These are phyloP conservation scores for Globisporangium abappressorium DNA, from an alignment of 352 stramenopile species.

Conservation along the genomic window DNA sequence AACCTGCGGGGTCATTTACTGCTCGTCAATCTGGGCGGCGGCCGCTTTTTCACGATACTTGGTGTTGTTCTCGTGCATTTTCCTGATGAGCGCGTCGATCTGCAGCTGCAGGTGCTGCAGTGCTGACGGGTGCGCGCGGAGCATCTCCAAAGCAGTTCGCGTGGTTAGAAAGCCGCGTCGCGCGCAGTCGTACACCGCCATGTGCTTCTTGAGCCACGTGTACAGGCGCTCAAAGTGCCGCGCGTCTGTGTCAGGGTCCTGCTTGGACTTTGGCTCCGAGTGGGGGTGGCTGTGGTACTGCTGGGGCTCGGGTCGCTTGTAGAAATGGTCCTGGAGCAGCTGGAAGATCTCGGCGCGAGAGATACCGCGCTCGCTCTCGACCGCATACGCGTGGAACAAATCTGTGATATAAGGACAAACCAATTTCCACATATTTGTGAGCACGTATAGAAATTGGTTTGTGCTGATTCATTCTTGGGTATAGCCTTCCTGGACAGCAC, in stretches of 20 bases:
- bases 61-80: constrained; percentile 43
- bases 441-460: not conserved
- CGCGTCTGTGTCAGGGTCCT: constrained; percentile 24
- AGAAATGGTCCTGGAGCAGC: constrained; percentile 56
- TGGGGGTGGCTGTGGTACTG: not conserved
- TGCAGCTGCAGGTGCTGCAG: constrained; percentile 48
- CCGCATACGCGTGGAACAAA: constrained; percentile 52
- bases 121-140: constrained; percentile 38
- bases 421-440: not conserved
- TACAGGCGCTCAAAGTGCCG: constrained; percentile 64
- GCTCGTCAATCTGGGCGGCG: constrained; percentile 22
- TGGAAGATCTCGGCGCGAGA: constrained; percentile 49
- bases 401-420: constrained; percentile 22
- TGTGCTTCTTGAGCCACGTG: constrained; percentile 73
- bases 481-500: constrained; percentile 5
- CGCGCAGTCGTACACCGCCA: constrained; percentile 40
- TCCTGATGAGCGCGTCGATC: constrained; percentile 36
- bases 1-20: not conserved
- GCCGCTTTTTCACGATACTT: constrained; percentile 41
- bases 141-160: constrained; percentile 37
- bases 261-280: not conserved
- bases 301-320: not conserved
- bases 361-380: constrained; percentile 54
- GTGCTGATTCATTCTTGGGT: not conserved
- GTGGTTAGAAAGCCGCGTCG: constrained; percentile 37